Evolutionary conservation across 2,329 filamentous ascomycete species (phyloP).

Genomic region (Botrytis cinerea): DNA sequence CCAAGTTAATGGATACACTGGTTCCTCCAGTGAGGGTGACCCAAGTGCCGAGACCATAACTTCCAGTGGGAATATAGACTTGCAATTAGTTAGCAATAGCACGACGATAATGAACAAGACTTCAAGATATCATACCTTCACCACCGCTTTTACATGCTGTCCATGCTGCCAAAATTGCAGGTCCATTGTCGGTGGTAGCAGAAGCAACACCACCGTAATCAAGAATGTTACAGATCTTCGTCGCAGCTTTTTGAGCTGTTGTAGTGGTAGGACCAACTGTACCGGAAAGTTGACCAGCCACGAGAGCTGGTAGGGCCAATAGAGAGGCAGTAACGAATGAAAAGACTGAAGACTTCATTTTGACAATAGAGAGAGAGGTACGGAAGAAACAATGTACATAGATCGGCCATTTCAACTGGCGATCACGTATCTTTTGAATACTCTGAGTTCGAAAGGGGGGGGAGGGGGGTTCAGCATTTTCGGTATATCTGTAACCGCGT

Average conservation of each 20-base stretch:
- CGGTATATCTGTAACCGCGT: constrained; percentile 8
- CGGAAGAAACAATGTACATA: not conserved
- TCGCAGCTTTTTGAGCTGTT: constrained; percentile 32
- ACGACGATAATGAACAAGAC: not conserved
- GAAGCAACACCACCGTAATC: constrained; percentile 51
- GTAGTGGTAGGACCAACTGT: constrained; percentile 37
- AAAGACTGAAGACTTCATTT: constrained; percentile 28
- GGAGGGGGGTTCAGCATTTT: not conserved
- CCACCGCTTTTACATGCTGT: constrained; percentile 49
- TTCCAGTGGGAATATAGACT: constrained; percentile 40
- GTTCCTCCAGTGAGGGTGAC: constrained; percentile 51
- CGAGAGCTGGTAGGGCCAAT: constrained; percentile 25
- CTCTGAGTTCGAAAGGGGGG: not conserved
- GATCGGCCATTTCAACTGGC: not conserved
- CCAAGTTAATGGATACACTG: constrained; percentile 53
- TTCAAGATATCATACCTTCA: constrained; percentile 31
- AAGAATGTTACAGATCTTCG: constrained; percentile 48
- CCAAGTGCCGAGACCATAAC: constrained; percentile 53
- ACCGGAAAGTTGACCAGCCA: constrained; percentile 32
- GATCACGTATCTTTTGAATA: constrained; percentile 1
- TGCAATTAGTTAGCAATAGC: not conserved
- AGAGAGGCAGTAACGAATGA: constrained; percentile 19
- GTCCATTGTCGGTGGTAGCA: constrained; percentile 48
- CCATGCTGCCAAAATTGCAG: constrained; percentile 47
- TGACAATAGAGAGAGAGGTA: not conserved